Evolutionary conservation across 2,329 filamentous ascomycete species (phyloP), one percentile per base, ranked within the genome.

Genomic region (Colletotrichum sp.): DNA sequence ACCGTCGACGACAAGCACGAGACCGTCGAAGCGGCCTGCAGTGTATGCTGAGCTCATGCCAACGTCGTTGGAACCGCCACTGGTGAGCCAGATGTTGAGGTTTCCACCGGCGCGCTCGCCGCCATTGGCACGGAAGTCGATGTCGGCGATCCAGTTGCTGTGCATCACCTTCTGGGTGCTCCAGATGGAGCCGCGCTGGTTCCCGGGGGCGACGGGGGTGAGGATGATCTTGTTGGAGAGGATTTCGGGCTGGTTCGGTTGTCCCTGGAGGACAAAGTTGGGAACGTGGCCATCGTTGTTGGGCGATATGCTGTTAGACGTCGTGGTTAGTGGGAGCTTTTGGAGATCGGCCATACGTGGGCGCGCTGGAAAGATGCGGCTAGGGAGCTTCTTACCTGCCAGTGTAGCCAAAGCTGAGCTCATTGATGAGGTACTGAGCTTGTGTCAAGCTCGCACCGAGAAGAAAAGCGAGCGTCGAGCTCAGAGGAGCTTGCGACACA

Each of bases 191-290:
- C 95, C 95, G 83, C 96, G 92, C 81, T 95, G 93, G 85, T 96
- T 96, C 71, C 97, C 97, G 7, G 96, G 95, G 65, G 93, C 93
- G 16, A 96, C 93, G 13, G 97, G 96, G 2, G 97, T 99, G 73
- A 99, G 91, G 83, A 99, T 94, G 75, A 99, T 83, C 83, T 96
- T 95, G 89, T 99, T 96, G 79, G 96, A 98, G 75, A 98, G 91
- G 76, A 94, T 84, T 81, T 94, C 90, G 79, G 92, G 92, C 43
- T 84, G 79, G 77, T 86, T 83, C 32, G 91, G 95, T 60, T 86
- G 87, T 82, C 91, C 91, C 71, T 88, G 85, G 77, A 92, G 83
- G 74, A 85, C 83, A 82, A 91, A 93, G 82, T 90, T 85, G 76
- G 91, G 90, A 66, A 93, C 86, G 26, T 71, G 59, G 61, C 75